phyloP scores from a whole-genome alignment of 1,284 basidiomycete genomes.

The Xanthoconium separans region DNA sequence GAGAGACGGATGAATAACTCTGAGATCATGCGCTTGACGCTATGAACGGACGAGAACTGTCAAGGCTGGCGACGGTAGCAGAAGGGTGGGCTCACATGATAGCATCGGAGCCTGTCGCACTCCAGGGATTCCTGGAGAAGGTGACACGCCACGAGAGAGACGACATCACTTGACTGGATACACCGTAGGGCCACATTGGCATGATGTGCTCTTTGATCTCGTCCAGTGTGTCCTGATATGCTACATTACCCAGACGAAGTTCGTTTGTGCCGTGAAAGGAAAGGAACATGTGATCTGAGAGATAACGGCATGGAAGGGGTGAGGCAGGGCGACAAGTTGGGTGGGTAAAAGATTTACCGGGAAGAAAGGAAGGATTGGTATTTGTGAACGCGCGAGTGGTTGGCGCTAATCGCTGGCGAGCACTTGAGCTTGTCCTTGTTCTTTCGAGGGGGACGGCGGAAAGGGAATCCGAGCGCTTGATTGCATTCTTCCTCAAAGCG shows the following conservation, averaged over 20 bases:
- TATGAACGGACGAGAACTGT: slow-evolving; percentile 20
- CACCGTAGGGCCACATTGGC: slow-evolving; percentile 48
- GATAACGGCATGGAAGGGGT: slow-evolving; percentile 17
- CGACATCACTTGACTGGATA: slow-evolving; percentile 30
- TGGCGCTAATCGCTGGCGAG: slow-evolving; percentile 31
- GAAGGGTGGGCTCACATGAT: slow-evolving; percentile 36
- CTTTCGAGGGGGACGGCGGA: slow-evolving; percentile 28
- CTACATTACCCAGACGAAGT: slow-evolving; percentile 42
- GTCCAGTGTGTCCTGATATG: slow-evolving; percentile 37
- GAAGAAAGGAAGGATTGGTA: slow-evolving; percentile 33
- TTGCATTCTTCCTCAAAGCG: slow-evolving; percentile 51
- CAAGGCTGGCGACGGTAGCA: not conserved
- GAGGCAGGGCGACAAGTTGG: slow-evolving; percentile 5
- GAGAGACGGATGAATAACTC: slow-evolving; percentile 42
- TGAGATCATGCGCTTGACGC: slow-evolving; percentile 44
- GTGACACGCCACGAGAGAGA: slow-evolving; percentile 40
- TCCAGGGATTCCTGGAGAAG: slow-evolving; percentile 49
- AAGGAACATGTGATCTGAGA: slow-evolving; percentile 55
- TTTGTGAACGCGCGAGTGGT: slow-evolving; percentile 35
- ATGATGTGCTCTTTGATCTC: slow-evolving; percentile 42
- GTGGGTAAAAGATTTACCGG: slow-evolving; percentile 26
- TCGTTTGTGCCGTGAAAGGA: slow-evolving; percentile 47
- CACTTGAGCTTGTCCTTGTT: slow-evolving; percentile 33
- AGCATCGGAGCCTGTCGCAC: slow-evolving; percentile 38
- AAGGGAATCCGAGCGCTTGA: slow-evolving; percentile 26